These are phyloP conservation scores for Pleoardoris graminearum DNA, from an alignment of 2,329 filamentous ascomycete genomes.

Conservation along the genomic window DNA sequence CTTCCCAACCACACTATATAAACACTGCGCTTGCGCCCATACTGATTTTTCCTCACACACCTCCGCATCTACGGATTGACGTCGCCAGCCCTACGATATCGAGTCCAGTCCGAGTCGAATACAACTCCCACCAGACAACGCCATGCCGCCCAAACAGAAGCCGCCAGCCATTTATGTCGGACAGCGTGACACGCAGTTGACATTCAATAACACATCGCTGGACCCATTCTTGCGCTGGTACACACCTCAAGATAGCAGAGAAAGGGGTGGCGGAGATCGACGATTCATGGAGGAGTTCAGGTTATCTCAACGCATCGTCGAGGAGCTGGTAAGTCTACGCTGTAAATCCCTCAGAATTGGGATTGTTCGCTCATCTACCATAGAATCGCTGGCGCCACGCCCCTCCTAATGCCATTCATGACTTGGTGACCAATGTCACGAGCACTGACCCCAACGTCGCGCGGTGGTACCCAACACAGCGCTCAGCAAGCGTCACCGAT, in stretches of 20 bases:
- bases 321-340: background rate
- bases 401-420: background rate
- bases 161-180: background rate
- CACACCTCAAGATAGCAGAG: background rate
- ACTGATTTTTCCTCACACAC: too few relatives aligned
- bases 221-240: background rate
- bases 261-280: background rate
- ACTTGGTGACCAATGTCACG: background rate
- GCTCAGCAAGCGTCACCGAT: background rate
- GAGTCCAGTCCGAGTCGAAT: too few relatives aligned
- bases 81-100: background rate
- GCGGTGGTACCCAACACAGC: background rate
- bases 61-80: background rate
- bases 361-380: background rate
- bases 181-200: background rate
- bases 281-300: background rate
- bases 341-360: too few relatives aligned
- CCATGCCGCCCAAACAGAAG: background rate
- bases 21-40: too few relatives aligned
- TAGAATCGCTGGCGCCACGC: background rate
- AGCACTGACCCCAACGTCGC: background rate
- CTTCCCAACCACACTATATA: too few relatives aligned
- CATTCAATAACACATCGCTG: background rate
- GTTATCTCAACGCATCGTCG: background rate
- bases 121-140: too few relatives aligned